Evolutionary conservation across 2,329 filamentous ascomycete genomes (phyloP), one percentile per base, ranked within the genome.

Genomic region (Ophiostoma quercus): DNA sequence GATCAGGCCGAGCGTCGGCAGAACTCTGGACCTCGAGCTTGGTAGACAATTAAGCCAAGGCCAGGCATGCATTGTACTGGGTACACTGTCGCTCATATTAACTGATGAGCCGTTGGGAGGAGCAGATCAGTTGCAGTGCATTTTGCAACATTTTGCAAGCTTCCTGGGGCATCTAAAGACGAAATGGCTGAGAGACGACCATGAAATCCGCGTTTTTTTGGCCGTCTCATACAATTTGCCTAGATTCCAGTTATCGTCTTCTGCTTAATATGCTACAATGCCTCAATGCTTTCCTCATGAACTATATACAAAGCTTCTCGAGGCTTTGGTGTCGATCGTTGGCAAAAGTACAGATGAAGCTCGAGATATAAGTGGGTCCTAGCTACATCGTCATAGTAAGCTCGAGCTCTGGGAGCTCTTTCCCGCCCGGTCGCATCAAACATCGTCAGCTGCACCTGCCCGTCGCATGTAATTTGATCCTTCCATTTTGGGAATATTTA

Each of bases 401-500:
- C 25, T 32, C 22, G 11, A 60, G 54, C 51, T 25, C n/a, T 57
- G 25, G 7, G 57, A 41, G 22, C 39, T 66, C 19, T 25, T 41
- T 25, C 65, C 34, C 7, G 29, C 65, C n/a, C 12, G 5, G 16
- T n/a, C 12, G 22, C n/a, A 65, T 47, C n/a, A 47, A 16, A 19
- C 65, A 47, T 47, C 65, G 19, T 22, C n/a, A n/a, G 39, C 8
- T 41, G 65, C 65, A 41, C 65, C 22, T 66, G 25, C 65, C 65
- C 39, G 43, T 41, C 12, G 39, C 4, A 16, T 22, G 39, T 25
- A 4, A 29, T 14, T 5, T n/a, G 65, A 37, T 47, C 65, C 22
- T 66, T 66, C 65, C 65, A 12, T 66, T 65, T 70, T 67, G 66
- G 39, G 51, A 68, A 37, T 70, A 29, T n/a, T 65, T 63, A n/a